Conservation (phyloP, 139 green algal species). For the Micromonas pusilla region DNA sequence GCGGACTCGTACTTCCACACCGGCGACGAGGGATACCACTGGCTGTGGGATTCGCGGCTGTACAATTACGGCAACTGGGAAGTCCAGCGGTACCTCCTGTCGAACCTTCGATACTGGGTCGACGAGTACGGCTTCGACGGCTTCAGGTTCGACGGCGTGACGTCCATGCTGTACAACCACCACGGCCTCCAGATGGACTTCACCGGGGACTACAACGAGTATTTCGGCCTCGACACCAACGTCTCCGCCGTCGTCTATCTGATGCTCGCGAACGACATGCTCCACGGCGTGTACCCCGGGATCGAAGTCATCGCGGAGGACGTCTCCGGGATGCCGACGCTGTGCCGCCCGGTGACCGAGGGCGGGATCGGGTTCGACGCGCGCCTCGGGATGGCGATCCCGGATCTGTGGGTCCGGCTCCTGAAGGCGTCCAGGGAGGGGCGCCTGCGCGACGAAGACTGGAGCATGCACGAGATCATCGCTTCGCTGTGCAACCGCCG, state of each 20-base stretch:
- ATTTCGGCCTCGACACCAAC: slow-evolving; percentile 64
- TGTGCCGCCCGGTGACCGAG: slow-evolving; percentile 77
- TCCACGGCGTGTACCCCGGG: slow-evolving; percentile 61
- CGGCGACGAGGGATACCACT: slow-evolving; percentile 78
- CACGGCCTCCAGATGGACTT: slow-evolving; percentile 80
- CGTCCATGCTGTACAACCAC: slow-evolving; percentile 96
- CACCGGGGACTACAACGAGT: slow-evolving; percentile 72
- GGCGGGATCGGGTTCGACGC: slow-evolving; percentile 92
- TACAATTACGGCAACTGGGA: slow-evolving; percentile 83
- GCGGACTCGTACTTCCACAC: slow-evolving; percentile 77
- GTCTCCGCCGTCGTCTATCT: slow-evolving; percentile 94
- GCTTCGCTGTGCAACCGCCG: slow-evolving; percentile 73
- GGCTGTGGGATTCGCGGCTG: slow-evolving; percentile 78
- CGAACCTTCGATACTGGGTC: slow-evolving; percentile 90
- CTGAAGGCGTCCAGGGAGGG: slow-evolving; percentile 36
- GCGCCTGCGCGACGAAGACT: slow-evolving; percentile 74
- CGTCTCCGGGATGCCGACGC: slow-evolving; percentile 86
- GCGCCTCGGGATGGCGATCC: slow-evolving; percentile 84
- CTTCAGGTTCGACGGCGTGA: slow-evolving; percentile 94
- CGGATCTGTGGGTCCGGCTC: slow-evolving; percentile 81
- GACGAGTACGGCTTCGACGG: slow-evolving; percentile 93
- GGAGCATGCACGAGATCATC: slow-evolving; percentile 73
- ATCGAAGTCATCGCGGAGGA: slow-evolving; percentile 88
- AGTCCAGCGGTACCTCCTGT: slow-evolving; percentile 81
- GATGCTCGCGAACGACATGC: slow-evolving; percentile 59